A percentile compares a stretch with the other conserved stretches of the same genome.
Evolutionary conservation across 352 stramenopile genomes (phyloP).

Genomic region (Phytopythium cucurbitacearum): DNA sequence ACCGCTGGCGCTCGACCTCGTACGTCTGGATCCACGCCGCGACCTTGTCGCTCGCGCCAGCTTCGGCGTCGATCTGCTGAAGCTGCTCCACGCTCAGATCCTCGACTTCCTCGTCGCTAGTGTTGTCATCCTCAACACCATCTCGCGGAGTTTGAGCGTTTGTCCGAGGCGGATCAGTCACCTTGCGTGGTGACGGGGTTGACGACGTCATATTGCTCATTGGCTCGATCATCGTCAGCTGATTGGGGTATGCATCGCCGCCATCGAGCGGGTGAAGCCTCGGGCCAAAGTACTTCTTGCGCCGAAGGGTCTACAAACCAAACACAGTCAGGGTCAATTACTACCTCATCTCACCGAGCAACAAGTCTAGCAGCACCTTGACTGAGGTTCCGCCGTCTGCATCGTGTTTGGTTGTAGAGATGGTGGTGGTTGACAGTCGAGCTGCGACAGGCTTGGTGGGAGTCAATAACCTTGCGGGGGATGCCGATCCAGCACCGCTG

Average conservation of each 20-base stretch:
- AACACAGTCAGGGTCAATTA: neutral
- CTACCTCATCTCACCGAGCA: neutral
- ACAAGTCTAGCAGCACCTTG: no score
- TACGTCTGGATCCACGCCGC: constrained; percentile 68
- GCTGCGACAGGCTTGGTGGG: no score
- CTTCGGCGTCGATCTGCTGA: constrained; percentile 31
- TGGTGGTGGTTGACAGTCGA: no score
- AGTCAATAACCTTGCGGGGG: no score
- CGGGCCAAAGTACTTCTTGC: constrained; percentile 46
- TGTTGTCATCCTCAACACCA: neutral
- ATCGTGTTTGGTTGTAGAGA: no score
- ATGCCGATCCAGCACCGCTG: no score
- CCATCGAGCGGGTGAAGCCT: constrained; percentile 36
- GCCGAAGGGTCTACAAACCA: constrained; percentile 30
- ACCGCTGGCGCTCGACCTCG: constrained; percentile 56
- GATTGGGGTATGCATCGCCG: neutral
- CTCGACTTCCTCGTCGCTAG: constrained; percentile 12
- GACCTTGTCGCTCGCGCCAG: constrained; percentile 40
- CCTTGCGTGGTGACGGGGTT: constrained; percentile 10
- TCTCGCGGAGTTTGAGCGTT: constrained; percentile 5
- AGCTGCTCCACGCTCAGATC: constrained; percentile 31
- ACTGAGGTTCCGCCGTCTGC: no score
- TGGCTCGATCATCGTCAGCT: constrained; percentile 2
- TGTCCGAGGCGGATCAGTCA: constrained; percentile 1
- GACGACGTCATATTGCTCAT: constrained; percentile 9